Percentiles rank a stretch among this genome's conserved stretches.
phyloP scores from a whole-genome alignment of 164 flowering plant species.

The Santalum album region DNA sequence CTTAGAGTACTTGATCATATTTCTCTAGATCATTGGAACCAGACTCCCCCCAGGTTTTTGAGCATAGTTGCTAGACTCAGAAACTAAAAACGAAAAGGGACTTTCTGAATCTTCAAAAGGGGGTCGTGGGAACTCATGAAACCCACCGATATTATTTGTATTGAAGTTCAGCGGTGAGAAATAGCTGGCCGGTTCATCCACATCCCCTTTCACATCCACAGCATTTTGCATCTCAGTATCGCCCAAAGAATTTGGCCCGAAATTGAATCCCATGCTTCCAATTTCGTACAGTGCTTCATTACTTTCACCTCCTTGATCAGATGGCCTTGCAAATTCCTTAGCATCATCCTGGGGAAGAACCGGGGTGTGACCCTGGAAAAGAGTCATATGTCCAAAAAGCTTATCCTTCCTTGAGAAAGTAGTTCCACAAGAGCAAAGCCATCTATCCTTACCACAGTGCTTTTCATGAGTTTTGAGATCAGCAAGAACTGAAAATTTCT shows the following conservation, averaged over 20 bases:
- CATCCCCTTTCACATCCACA: conserved; percentile 33
- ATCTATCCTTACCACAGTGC: conserved; percentile 79
- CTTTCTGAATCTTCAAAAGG: conserved; percentile 53
- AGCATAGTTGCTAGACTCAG: conserved; percentile 37
- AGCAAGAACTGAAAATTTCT: conserved; percentile 79
- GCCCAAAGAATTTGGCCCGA: conserved; percentile 21
- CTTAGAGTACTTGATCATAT: too few relatives aligned
- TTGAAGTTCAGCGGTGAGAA: conserved; percentile 63
- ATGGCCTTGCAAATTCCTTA: conserved; percentile 25
- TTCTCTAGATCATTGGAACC: conserved; percentile 27
- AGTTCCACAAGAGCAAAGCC: conserved; percentile 93
- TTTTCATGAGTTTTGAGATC: conserved; percentile 91
- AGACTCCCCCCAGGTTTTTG: conserved; percentile 33
- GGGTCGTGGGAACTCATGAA: conserved; percentile 53
- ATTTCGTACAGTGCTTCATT: conserved; percentile 24
- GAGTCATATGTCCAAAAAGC: conserved; percentile 80
- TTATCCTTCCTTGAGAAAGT: conserved; percentile 94
- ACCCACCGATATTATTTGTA: conserved; percentile 43
- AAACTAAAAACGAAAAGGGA: conserved; percentile 47
- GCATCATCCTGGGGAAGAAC: conserved; percentile 65
- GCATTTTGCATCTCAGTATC: conserved; percentile 19
- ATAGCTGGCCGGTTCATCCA: conserved; percentile 32
- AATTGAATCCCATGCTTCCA: conserved; percentile 29
- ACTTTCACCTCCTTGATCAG: conserved; percentile 34
- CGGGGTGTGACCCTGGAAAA: conserved; percentile 92